These are phyloP conservation scores for Globisporangium polare DNA, from an alignment of 352 stramenopile genomes.

Conservation along the genomic window DNA sequence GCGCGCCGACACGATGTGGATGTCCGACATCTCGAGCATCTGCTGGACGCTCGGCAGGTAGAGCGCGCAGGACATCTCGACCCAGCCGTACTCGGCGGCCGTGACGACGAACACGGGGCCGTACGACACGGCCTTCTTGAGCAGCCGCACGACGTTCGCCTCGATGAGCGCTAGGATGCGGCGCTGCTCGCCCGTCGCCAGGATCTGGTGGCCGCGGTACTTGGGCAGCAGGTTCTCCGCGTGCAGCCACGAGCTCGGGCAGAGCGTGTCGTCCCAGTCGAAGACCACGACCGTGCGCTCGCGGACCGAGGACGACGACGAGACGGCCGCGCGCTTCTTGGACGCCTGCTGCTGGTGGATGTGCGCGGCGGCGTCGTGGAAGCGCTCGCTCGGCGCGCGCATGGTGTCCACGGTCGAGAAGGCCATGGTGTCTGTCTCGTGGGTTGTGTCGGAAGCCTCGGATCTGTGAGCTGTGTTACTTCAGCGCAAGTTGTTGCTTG, in stretches of 20 bases:
- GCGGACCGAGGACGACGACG: constrained; percentile 27
- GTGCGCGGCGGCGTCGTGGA: constrained; percentile 15
- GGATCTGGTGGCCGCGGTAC: constrained; percentile 71
- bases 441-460: neutral
- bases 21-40: constrained; percentile 65
- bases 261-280: constrained; percentile 89
- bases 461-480: neutral
- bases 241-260: constrained; percentile 81
- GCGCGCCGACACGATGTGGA: constrained; percentile 83
- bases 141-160: constrained; percentile 54
- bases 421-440: constrained; percentile 25
- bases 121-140: constrained; percentile 72
- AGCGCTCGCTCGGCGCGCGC: constrained; percentile 16
- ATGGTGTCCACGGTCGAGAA: constrained; percentile 51
- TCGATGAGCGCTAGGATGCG: constrained; percentile 55
- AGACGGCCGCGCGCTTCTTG: constrained; percentile 18
- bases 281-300: constrained; percentile 85
- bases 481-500: neutral
- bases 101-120: constrained; percentile 86
- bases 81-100: constrained; percentile 76
- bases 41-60: constrained; percentile 67
- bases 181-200: constrained; percentile 48
- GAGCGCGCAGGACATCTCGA: constrained; percentile 77
- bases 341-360: neutral
- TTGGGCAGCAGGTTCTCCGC: constrained; percentile 75